Evolutionary conservation across 768 basidiomycete genomes (phyloP).

Genomic region (Pulveroboletus sp.): DNA sequence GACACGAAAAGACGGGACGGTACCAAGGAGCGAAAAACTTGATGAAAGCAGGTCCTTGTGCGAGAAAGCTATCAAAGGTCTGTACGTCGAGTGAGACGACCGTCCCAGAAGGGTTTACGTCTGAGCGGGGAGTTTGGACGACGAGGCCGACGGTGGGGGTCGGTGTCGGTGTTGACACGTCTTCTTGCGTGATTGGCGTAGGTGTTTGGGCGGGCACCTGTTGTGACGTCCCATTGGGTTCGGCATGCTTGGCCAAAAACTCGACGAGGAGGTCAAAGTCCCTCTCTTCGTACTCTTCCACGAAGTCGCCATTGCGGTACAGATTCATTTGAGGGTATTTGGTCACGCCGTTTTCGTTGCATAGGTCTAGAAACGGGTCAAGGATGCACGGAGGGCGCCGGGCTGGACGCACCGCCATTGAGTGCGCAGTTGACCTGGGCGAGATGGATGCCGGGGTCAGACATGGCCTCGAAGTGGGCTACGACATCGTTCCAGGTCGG

Average conservation of each 20-base stretch:
- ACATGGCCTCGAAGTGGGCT: slow-evolving; percentile 43
- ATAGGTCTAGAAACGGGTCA: slow-evolving; percentile 57
- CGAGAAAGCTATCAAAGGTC: slow-evolving; percentile 38
- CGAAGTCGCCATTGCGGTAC: slow-evolving; percentile 60
- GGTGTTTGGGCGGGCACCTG: slow-evolving; percentile 1
- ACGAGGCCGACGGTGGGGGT: slow-evolving; percentile 2
- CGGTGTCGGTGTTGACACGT: slow-evolving; percentile 1
- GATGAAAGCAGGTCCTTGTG: slow-evolving; percentile 53
- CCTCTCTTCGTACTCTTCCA: slow-evolving; percentile 54
- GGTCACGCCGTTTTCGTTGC: slow-evolving; percentile 59
- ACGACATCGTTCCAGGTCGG: slow-evolving; percentile 79
- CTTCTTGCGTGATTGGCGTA: slow-evolving; percentile 5
- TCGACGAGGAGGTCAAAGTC: slow-evolving; percentile 49
- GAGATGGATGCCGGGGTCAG: slow-evolving; percentile 45
- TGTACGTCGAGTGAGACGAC: slow-evolving; percentile 25
- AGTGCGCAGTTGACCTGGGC: slow-evolving; percentile 81
- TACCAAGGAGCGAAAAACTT: slow-evolving; percentile 93
- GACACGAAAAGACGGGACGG: slow-evolving; percentile 1
- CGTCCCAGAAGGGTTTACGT: slow-evolving; percentile 24
- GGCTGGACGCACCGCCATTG: slow-evolving; percentile 58
- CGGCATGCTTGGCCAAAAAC: slow-evolving; percentile 50
- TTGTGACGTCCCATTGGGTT: slow-evolving; percentile 13
- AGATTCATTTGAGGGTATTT: slow-evolving; percentile 78
- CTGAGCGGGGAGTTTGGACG: slow-evolving; percentile 14
- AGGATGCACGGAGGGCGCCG: background rate